Conservation (phyloP, 2,329 filamentous ascomycete genomes). For the Epichloe bromicola region DNA sequence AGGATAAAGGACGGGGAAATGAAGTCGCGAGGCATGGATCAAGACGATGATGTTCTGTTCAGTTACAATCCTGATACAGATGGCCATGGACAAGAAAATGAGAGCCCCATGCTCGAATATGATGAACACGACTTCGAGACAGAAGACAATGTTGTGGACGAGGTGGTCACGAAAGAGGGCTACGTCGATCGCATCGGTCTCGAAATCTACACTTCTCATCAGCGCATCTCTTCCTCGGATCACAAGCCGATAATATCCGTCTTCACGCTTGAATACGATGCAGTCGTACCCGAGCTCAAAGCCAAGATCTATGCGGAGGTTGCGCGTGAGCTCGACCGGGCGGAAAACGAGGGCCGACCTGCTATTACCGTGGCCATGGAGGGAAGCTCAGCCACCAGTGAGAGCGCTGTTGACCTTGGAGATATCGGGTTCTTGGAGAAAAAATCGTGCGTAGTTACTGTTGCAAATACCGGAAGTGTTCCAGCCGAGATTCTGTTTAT, state of each 20-base stretch:
- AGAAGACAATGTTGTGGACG: constrained; percentile 24
- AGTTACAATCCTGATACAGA: constrained; percentile 82
- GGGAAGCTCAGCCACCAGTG: constrained; percentile 28
- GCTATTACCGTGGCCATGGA: constrained; percentile 75
- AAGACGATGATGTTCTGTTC: constrained; percentile 77
- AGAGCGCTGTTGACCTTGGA: constrained; percentile 61
- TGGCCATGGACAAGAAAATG: constrained; percentile 26
- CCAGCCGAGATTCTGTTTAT: constrained; percentile 69
- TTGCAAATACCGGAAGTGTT: constrained; percentile 85
- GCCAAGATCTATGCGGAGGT: constrained; percentile 76
- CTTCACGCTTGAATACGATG: constrained; percentile 76
- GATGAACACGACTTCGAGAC: constrained; percentile 40
- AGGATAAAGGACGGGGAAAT: constrained; percentile 72
- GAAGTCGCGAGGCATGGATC: constrained; percentile 63
- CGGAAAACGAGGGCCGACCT: constrained; percentile 81
- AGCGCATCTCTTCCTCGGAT: constrained; percentile 81
- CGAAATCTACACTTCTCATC: constrained; percentile 72
- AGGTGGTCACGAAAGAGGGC: constrained; percentile 44
- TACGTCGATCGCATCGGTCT: constrained; percentile 40
- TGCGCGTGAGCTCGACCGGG: constrained; percentile 73
- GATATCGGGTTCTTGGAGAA: constrained; percentile 55
- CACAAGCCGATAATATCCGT: constrained; percentile 83
- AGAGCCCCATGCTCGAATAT: constrained; percentile 36
- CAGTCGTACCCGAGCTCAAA: constrained; percentile 74
- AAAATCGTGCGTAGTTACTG: constrained; percentile 56